Evolutionary conservation across 352 stramenopile genomes (phyloP), one percentile per base, ranked within the genome.

Genomic region (Achlya hypogyna): DNA sequence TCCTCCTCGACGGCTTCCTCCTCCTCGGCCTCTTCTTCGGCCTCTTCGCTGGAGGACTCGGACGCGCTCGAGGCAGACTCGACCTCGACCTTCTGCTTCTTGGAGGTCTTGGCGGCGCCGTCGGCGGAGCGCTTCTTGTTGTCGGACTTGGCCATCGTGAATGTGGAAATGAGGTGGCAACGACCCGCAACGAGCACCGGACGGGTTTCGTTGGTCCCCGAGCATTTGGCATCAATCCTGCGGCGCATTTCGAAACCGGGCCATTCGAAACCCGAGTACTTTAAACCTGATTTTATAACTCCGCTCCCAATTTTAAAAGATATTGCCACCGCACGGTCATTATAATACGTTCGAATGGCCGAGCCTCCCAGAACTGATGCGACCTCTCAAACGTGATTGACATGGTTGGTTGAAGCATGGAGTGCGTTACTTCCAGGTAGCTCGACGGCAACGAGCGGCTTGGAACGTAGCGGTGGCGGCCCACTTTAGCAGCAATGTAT

Each of bases 21-120:
- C 20, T 53, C 38, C 38, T 45, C 38, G 62, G 45, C 27, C 51
- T 69, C 40, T 29, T 69, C 28, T 12, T 51, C 51, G 28, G 22
- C 32, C 20, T 28, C 32, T 18, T 52, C 43, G 27, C n/a, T 25
- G 10, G 25, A 18, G 18, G 38, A 45, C 12, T 45, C 38, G 2
- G 38, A 45, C 12, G 12, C 38, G 12, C 12, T n/a, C 38, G 14
- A 10, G 38, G 38, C 14, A 10, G 38, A 45, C 6, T 45, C 38
- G 38, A 45, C 38, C 38, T 45, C 38, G 38, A 45, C 38, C 38
- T 45, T 45, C 38, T 45, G 38, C 38, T 45, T 45, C 38, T 45
- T 45, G 38, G 38, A 10, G 12, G n/a, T 45, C 38, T 45, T 45
- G 38, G 38, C 38, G 6, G 38, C 38, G 38, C n/a, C 38, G 38